Evolutionary conservation across 352 stramenopile genomes (phyloP).

Genomic region (Plasmopara halstedii): DNA sequence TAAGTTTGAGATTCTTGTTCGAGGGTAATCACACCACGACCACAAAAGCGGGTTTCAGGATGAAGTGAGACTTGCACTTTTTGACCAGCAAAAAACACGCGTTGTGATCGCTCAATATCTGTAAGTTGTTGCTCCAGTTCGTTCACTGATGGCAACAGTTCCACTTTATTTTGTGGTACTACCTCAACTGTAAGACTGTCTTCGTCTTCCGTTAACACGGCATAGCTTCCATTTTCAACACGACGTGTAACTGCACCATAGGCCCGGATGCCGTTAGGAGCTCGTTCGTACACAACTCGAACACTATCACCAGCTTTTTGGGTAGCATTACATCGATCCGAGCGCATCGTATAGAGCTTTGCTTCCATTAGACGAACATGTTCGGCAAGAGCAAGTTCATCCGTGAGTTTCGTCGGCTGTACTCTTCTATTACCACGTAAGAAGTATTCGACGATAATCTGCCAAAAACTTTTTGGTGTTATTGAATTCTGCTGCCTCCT

Average conservation of each 20-base stretch:
- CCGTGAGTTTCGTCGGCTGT: slow-evolving; percentile 29
- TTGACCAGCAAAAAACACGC: slow-evolving; percentile 48
- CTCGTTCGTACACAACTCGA: slow-evolving; percentile 43
- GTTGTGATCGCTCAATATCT: slow-evolving; percentile 35
- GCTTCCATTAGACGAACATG: slow-evolving; percentile 31
- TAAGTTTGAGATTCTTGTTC: slow-evolving; percentile 25
- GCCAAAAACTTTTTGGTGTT: slow-evolving; percentile 50
- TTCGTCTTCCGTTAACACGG: slow-evolving; percentile 53
- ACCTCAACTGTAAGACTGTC: slow-evolving; percentile 54
- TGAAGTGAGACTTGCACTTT: slow-evolving; percentile 73
- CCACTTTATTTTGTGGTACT: slow-evolving; percentile 30
- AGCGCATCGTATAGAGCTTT: slow-evolving; percentile 22
- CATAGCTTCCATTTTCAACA: slow-evolving; percentile 34
- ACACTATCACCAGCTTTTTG: slow-evolving; percentile 9
- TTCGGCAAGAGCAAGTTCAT: slow-evolving; percentile 20
- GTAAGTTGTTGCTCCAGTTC: slow-evolving; percentile 49
- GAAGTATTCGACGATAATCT: slow-evolving; percentile 55
- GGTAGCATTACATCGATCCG: slow-evolving; percentile 9
- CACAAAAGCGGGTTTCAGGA: slow-evolving; percentile 57
- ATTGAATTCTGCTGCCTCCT: slow-evolving; percentile 42
- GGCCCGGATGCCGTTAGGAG: slow-evolving; percentile 27
- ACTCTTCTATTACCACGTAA: slow-evolving; percentile 64
- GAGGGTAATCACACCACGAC: slow-evolving; percentile 49
- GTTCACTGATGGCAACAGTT: slow-evolving; percentile 48
- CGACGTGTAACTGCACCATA: slow-evolving; percentile 57